phyloP scores from a whole-genome alignment of 768 basidiomycete species.

The Rhizopogon rudus region DNA sequence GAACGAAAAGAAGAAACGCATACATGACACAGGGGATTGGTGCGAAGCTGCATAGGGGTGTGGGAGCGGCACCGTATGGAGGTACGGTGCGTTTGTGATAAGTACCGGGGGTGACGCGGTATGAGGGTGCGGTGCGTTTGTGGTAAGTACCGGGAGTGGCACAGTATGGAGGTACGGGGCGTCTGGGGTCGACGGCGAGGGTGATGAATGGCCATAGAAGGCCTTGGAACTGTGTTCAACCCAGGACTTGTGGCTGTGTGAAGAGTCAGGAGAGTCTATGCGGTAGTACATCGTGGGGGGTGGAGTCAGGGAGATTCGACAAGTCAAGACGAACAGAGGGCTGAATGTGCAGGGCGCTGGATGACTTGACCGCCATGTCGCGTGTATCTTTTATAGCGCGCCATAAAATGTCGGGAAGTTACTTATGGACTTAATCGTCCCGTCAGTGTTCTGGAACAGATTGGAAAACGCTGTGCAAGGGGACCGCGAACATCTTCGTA shows the following conservation, averaged over 20 bases:
- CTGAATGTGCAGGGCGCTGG: constrained; percentile 9
- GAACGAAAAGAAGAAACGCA: neutral
- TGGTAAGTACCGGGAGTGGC: constrained; percentile 16
- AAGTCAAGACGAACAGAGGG: neutral
- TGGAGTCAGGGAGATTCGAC: neutral
- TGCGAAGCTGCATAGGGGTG: no score
- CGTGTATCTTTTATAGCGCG: constrained; percentile 23
- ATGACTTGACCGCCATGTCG: constrained; percentile 13
- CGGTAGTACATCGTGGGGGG: constrained; percentile 14
- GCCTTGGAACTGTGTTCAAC: constrained; percentile 5
- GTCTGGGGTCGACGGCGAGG: constrained; percentile 17
- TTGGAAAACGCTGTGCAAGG: constrained; percentile 5
- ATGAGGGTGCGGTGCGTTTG: constrained; percentile 17
- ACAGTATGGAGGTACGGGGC: constrained; percentile 19
- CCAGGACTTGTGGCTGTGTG: constrained; percentile 17
- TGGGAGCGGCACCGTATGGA: constrained; percentile 25
- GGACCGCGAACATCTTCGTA: constrained; percentile 13
- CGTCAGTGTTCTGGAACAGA: neutral
- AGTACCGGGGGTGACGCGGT: constrained; percentile 13
- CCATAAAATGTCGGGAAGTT: constrained; percentile 15
- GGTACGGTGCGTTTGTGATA: constrained; percentile 19
- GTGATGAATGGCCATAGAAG: constrained; percentile 5
- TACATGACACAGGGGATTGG: constrained; percentile 19
- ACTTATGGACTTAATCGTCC: neutral
- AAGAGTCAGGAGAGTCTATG: constrained; percentile 1